phyloP scores from a whole-genome alignment of 768 basidiomycete species.

The Collybia mongolica region DNA sequence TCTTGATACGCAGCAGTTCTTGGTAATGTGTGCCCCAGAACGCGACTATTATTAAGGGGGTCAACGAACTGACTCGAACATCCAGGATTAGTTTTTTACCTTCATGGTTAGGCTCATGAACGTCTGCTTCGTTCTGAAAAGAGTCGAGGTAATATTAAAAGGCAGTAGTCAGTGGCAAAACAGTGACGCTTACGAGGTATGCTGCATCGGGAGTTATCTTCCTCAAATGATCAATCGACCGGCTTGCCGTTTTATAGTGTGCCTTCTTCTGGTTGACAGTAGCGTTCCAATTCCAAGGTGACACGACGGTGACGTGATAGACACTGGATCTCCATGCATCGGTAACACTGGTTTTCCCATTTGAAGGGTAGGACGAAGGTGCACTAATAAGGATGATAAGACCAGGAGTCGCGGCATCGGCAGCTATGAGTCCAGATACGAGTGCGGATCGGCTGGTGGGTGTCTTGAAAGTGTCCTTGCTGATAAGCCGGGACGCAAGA shows the following conservation, averaged over 20 bases:
- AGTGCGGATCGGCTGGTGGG: slow-evolving; percentile 24
- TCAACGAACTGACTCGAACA: not conserved
- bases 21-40: slow-evolving; percentile 47
- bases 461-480: slow-evolving; percentile 35
- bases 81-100: slow-evolving; percentile 19
- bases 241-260: slow-evolving; percentile 31
- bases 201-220: slow-evolving; percentile 43
- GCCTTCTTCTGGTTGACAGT: slow-evolving; percentile 31
- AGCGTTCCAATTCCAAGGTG: slow-evolving; percentile 46
- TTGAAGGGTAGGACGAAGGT: slow-evolving; percentile 31
- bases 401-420: slow-evolving; percentile 33
- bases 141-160: not conserved
- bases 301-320: slow-evolving; percentile 43
- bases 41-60: slow-evolving; percentile 22
- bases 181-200: slow-evolving; percentile 33
- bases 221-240: slow-evolving; percentile 38
- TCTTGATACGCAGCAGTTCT: slow-evolving; percentile 37
- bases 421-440: slow-evolving; percentile 33
- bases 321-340: slow-evolving; percentile 43
- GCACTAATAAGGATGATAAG: slow-evolving; percentile 41
- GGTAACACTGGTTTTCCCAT: slow-evolving; percentile 40
- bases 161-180: not conserved
- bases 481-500: slow-evolving; percentile 43
- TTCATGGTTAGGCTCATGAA: slow-evolving; percentile 44
- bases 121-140: slow-evolving; percentile 46